These are phyloP conservation scores for Leishmania braziliensis DNA, from an alignment of 208 protist species.

Conservation along the genomic window DNA sequence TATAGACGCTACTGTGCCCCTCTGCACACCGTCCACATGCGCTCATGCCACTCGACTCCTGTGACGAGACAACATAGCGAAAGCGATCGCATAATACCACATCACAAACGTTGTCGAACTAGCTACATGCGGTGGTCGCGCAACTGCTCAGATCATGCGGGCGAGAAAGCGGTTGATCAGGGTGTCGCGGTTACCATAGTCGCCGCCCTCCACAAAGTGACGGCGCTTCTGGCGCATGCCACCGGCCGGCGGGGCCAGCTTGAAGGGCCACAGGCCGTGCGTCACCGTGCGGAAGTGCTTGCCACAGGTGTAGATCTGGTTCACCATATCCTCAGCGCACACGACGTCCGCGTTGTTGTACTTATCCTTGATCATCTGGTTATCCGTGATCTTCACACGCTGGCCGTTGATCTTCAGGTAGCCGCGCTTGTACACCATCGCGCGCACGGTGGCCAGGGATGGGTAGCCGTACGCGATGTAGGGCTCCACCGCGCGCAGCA, in stretches of 20 bases:
- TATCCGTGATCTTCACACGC: constrained; percentile 97
- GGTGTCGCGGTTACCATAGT: constrained; percentile 99
- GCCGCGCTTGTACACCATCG: constrained; percentile 99
- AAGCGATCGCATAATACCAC: no score
- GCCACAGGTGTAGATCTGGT: constrained; percentile 99
- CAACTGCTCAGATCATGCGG: constrained; percentile 95
- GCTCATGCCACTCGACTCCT: no score
- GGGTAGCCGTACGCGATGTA: constrained; percentile 99
- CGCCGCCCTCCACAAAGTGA: constrained; percentile 99
- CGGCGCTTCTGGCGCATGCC: constrained; percentile 96
- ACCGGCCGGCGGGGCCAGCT: constrained; percentile 95
- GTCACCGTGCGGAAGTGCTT: constrained; percentile 98
- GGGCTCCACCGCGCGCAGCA: constrained; percentile 98
- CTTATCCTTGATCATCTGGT: constrained; percentile 95
- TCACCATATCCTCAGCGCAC: constrained; percentile 99
- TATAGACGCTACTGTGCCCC: no score
- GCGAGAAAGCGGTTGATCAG: constrained; percentile 98
- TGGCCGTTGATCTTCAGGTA: constrained; percentile 97
- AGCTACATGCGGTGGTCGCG: not conserved
- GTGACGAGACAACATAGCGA: not conserved
- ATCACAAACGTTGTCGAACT: not conserved
- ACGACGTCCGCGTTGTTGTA: constrained; percentile 96
- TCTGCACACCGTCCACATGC: no score
- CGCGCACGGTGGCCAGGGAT: constrained; percentile 96
- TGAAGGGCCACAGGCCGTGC: constrained; percentile 99